These are phyloP conservation scores for Sechiopsis laciniata DNA, from an alignment of 306 rosid species.

Conservation along the genomic window DNA sequence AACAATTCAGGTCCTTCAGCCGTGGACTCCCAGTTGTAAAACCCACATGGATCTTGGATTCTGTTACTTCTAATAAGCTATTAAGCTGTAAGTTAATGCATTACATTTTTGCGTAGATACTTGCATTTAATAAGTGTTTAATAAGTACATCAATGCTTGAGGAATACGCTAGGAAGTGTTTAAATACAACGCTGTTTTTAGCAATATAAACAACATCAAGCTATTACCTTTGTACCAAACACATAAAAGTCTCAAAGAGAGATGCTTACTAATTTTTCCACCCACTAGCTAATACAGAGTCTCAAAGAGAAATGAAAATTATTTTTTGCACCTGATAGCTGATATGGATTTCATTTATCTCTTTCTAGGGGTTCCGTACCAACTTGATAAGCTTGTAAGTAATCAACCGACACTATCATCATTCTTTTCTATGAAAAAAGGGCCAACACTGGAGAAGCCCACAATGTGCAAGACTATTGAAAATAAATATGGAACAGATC, in stretches of 20 bases:
- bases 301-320: background rate
- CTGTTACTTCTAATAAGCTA: constrained; percentile 67
- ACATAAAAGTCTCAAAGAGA: background rate
- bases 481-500: constrained; percentile 38
- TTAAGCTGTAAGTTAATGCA: constrained; percentile 62
- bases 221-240: background rate
- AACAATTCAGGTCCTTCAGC: constrained; percentile 65
- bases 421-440: constrained; percentile 54
- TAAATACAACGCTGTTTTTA: background rate
- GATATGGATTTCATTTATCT: constrained; percentile 8
- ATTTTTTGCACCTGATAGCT: background rate
- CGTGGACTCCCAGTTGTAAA: constrained; percentile 86
- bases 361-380: constrained; percentile 70
- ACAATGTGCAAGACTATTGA: constrained; percentile 26
- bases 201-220: background rate
- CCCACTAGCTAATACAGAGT: background rate
- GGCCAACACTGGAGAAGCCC: constrained; percentile 30
- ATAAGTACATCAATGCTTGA: background rate
- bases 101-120: background rate
- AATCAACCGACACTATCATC: constrained; percentile 68
- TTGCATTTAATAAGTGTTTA: background rate
- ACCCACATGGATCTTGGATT: constrained; percentile 85
- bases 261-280: background rate
- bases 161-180: background rate
- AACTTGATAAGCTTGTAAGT: constrained; percentile 58